Evolutionary conservation across 1,284 basidiomycete species (phyloP), one percentile per base, ranked within the genome.

Genomic region (Albatrellus sp.): DNA sequence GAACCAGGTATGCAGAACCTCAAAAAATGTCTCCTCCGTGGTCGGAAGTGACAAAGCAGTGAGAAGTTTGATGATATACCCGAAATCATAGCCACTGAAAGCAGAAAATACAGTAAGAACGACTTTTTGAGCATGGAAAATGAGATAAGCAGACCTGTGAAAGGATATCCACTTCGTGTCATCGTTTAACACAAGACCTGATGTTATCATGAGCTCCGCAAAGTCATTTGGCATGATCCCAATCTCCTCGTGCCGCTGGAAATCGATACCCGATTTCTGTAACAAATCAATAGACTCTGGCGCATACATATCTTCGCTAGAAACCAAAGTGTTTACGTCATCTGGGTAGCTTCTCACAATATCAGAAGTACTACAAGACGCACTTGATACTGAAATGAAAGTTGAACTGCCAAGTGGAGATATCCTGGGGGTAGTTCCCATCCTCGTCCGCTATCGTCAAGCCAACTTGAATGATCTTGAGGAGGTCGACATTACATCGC

Each of bases 401-500:
- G 66, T 99, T 98, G 70, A 99, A 99, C 65, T 99, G 96, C 94
- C 94, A 99, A 30, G 92, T 97, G 43, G 87, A 88, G 41, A 84
- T 77, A 44, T 93, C 90, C 50, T 81, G 79, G 8, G 93, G 90
- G 47, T 83, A 78, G 57, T 92, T 83, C 6, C 94, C 94, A 29
- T 96, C 77, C 61, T 91, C 91, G 60, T 98, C 92, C 42, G 89
- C 86, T 33, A 99, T 69, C 2, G 94, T 97, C 53, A 99, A 75
- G 7, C 94, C 94, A 47, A 98, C 80, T 68, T 99, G 94, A 46
- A 99, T 97, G 64, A 98, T 90, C 68, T 91, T 92, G 56, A 98
- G 75, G 45, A 98, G 72, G 72, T 99, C 94, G 57, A 98, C 96
- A 63, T 99, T 99, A 68, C 90, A 93, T 51, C 94, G 80, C 83